These are phyloP conservation scores for Aaosphaeria arxii DNA, from an alignment of 2,329 filamentous ascomycete genomes.

Conservation along the genomic window DNA sequence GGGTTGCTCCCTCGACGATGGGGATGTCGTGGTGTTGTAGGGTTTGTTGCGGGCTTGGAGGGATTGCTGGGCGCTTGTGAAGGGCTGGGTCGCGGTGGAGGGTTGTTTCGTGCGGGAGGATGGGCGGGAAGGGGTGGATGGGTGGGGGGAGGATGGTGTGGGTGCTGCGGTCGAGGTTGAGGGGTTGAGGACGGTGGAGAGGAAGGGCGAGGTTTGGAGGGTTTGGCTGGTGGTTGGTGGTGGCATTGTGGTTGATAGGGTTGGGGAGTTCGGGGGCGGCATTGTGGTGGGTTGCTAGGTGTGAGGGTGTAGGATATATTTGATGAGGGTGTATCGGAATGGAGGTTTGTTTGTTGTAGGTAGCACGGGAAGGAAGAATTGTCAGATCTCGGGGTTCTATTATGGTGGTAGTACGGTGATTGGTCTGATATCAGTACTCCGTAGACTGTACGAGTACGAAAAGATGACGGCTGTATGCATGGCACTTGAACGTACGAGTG, in stretches of 20 bases:
- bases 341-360: no score
- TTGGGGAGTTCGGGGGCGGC: not conserved
- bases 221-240: not conserved
- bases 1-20: not conserved
- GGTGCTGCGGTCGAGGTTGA: not conserved
- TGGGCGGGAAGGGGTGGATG: constrained; percentile 1
- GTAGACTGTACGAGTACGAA: no score
- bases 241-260: constrained; percentile 4
- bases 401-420: no score
- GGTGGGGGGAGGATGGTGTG: not conserved
- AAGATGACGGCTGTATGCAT: no score
- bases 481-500: no score
- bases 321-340: no score
- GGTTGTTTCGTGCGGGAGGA: constrained; percentile 1
- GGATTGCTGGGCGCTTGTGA: constrained; percentile 22
- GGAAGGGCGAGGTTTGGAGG: constrained; percentile 2
- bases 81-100: constrained; percentile 2
- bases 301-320: no score
- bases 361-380: no score
- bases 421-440: no score
- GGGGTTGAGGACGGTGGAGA: constrained; percentile 9
- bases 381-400: no score
- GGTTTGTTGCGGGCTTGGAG: constrained; percentile 25
- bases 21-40: constrained; percentile 1
- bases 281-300: no score